A percentile compares a stretch with the other conserved stretches of the same genome.
Evolutionary conservation across 2,329 filamentous ascomycete species (phyloP).

Genomic region (Tolypocladium ovalisporum): DNA sequence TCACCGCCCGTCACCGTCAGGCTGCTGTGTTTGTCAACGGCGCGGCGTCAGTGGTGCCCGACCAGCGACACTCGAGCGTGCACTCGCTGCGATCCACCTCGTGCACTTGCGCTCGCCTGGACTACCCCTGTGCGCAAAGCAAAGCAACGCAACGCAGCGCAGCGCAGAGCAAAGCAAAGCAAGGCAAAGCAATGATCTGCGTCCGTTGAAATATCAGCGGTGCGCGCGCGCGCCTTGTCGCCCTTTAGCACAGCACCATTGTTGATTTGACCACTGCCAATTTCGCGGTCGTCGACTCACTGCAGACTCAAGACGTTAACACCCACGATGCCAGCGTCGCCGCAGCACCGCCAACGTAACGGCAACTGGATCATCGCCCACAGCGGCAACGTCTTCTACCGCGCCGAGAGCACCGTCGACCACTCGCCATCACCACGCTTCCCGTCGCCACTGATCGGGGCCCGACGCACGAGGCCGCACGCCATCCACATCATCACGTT

Average conservation of each 20-base stretch:
- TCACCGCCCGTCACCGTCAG: background rate
- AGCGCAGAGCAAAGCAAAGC: background rate
- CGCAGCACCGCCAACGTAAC: constrained; percentile 3
- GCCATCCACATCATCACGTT: constrained; percentile 31
- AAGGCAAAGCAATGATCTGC: background rate
- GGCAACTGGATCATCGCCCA: constrained; percentile 13
- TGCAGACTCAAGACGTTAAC: background rate
- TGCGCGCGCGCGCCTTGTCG: background rate
- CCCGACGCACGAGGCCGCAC: constrained; percentile 26
- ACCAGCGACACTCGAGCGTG: background rate
- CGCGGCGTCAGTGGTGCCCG: background rate
- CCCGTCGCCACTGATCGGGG: constrained; percentile 27
- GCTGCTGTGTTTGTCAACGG: background rate
- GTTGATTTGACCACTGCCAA: background rate
- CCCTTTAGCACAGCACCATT: background rate
- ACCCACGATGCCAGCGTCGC: constrained; percentile 2
- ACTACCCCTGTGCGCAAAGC: background rate
- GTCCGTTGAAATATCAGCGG: too few species aligned
- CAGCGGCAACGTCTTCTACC: constrained; percentile 18
- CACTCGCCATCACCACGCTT: constrained; percentile 8
- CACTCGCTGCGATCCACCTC: background rate
- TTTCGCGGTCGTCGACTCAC: background rate
- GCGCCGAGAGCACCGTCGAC: constrained; percentile 7
- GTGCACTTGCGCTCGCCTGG: background rate
- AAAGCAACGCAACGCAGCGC: background rate